phyloP scores from a whole-genome alignment of 352 stramenopile species.

The Phytophthora foliorum region DNA sequence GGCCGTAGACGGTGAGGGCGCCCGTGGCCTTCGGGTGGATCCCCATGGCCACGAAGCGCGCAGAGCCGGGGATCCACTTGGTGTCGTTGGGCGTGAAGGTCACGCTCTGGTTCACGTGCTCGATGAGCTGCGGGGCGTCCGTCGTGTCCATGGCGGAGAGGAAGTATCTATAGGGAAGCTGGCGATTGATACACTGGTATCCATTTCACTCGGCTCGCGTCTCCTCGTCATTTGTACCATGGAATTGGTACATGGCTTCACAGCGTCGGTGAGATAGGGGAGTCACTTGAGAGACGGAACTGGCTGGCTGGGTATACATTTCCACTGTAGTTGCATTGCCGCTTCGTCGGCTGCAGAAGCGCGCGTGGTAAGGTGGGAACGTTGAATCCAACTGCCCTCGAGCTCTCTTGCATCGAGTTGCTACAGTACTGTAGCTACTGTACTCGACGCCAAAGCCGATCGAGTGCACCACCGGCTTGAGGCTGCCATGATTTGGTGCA shows the following conservation, averaged over 20 bases:
- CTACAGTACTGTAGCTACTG: too few relatives aligned
- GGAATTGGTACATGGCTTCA: background rate
- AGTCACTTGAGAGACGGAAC: background rate
- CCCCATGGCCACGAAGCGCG: conserved; percentile 93
- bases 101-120: conserved; percentile 95
- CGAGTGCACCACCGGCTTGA: conserved; percentile 25
- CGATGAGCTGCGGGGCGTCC: conserved; percentile 97
- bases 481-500: conserved; percentile 37
- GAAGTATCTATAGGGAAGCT: background rate
- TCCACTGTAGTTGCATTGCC: too few relatives aligned
- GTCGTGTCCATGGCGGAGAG: conserved; percentile 92
- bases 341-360: too few relatives aligned
- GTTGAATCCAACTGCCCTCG: background rate
- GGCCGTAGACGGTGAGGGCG: conserved; percentile 91
- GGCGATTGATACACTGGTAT: conserved; percentile 27
- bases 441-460: background rate
- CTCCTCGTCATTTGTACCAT: conserved; percentile 12
- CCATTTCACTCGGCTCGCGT: conserved; percentile 31
- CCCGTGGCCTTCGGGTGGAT: conserved; percentile 95
- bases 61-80: conserved; percentile 96
- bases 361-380: background rate
- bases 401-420: conserved; percentile 1
- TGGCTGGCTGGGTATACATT: too few relatives aligned
- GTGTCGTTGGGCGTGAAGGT: conserved; percentile 96
- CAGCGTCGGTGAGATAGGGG: background rate